These are phyloP conservation scores for Trametes maxima DNA, from an alignment of 768 basidiomycete species.

Conservation along the genomic window DNA sequence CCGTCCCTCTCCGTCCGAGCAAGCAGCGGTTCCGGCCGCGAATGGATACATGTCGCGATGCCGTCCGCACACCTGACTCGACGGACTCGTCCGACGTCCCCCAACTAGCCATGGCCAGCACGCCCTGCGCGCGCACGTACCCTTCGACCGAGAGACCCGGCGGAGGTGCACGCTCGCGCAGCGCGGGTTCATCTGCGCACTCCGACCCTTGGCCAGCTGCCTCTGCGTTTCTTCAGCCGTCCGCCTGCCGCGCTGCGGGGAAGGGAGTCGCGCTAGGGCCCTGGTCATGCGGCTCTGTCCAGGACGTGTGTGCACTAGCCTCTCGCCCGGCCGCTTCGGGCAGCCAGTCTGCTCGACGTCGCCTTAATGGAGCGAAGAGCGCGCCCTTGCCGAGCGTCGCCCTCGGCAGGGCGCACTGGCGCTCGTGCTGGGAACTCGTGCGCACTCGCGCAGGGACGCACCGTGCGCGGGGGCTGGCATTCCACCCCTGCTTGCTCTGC, in stretches of 20 bases:
- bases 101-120: too few species aligned
- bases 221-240: too few species aligned
- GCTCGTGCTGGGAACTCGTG: slow-evolving; percentile 1
- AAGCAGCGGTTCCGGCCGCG: slow-evolving; percentile 5
- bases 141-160: too few species aligned
- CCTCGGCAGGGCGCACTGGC: slow-evolving; percentile 1
- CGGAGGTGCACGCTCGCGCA: background rate
- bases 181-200: background rate
- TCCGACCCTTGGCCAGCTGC: too few species aligned
- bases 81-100: too few species aligned
- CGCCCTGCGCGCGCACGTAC: too few species aligned
- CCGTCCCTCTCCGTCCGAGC: slow-evolving; percentile 3
- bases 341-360: slow-evolving; percentile 6
- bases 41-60: slow-evolving; percentile 20
- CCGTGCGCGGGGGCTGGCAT: too few species aligned
- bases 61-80: slow-evolving; percentile 11
- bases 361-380: background rate
- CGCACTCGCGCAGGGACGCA: too few species aligned
- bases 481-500: background rate
- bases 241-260: slow-evolving; percentile 3
- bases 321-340: background rate
- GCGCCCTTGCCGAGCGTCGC: background rate
- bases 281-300: slow-evolving; percentile 3
- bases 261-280: background rate
- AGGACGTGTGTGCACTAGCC: background rate